Evolutionary conservation across 169 alveolate species (phyloP).

Genomic region (Eimeria praecox): DNA sequence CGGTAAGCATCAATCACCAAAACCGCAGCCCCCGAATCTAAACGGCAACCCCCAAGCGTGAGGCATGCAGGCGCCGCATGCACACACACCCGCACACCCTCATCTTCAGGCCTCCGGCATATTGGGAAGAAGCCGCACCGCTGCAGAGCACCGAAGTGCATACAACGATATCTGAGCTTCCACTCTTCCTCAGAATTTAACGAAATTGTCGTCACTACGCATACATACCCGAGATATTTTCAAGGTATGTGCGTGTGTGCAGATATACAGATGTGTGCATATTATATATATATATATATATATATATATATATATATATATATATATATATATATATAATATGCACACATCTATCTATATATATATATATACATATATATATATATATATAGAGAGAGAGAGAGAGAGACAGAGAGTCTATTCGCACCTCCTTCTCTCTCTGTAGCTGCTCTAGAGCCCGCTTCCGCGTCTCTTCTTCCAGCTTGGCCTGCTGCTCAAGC

Average conservation of each 20-base stretch:
- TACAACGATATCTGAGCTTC: too few species aligned
- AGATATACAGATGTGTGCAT: too few species aligned
- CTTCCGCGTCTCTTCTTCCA: slow-evolving; percentile 84
- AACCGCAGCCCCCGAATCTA: background rate
- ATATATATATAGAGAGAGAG: background rate
- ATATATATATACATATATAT: too few species aligned
- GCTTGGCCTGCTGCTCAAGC: slow-evolving; percentile 84
- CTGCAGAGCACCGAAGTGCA: background rate
- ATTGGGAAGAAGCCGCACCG: background rate
- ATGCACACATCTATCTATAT: background rate
- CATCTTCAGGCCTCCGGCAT: background rate
- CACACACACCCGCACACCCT: background rate
- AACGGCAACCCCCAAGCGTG: background rate
- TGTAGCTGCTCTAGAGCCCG: slow-evolving; percentile 81
- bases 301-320: background rate
- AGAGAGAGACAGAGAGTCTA: too few species aligned
- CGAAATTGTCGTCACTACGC: background rate
- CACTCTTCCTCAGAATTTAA: background rate
- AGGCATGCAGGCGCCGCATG: background rate
- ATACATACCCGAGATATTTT: background rate
- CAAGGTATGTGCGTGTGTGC: background rate
- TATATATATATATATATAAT: background rate
- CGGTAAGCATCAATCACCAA: background rate
- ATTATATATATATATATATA: background rate
- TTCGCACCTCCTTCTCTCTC: slow-evolving; percentile 83